Conservation (phyloP, 768 basidiomycete genomes). For the Lentinula sp. region DNA sequence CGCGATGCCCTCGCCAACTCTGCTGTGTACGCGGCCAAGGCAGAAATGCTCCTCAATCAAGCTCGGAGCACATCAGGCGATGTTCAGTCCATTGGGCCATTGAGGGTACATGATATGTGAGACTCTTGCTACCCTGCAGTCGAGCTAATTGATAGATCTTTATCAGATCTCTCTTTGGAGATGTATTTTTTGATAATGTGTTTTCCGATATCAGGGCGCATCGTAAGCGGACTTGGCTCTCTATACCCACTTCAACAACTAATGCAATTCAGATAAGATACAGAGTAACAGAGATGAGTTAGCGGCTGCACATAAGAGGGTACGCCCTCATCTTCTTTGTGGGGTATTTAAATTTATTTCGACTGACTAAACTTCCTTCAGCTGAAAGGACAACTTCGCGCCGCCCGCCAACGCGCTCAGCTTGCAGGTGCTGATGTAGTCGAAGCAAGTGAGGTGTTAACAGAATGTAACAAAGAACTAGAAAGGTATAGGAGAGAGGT, state of each 20-base stretch:
- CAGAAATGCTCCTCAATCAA: conserved; percentile 29
- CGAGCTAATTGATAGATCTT: background rate
- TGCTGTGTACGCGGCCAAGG: conserved; percentile 27
- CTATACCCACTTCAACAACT: too few species aligned
- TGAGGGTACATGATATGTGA: conserved; percentile 34
- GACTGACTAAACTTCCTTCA: background rate
- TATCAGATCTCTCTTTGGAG: conserved; percentile 28
- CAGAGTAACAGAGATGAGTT: conserved; percentile 28
- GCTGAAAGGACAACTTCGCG: conserved; percentile 8
- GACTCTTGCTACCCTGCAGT: background rate
- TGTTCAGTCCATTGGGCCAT: conserved; percentile 29
- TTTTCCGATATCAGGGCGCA: conserved; percentile 38
- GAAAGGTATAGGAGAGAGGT: conserved; percentile 18
- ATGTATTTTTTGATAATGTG: conserved; percentile 37
- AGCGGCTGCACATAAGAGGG: conserved; percentile 26
- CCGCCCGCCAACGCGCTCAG: conserved; percentile 4
- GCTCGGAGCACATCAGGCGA: conserved; percentile 28
- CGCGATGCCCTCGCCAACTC: conserved; percentile 32
- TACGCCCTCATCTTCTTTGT: conserved; percentile 10
- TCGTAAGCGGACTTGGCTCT: conserved; percentile 17
- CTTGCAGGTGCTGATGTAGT: conserved; percentile 12
- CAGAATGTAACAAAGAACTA: conserved; percentile 10
- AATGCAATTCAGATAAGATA: conserved; percentile 28
- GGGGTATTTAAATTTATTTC: background rate
- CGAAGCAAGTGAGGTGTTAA: conserved; percentile 12